Percentiles rank a stretch among this genome's conserved stretches.
These are phyloP conservation scores for rapeseed (Brassica napus) DNA, from an alignment of 345 rosid species.

Conservation along the genomic window DNA sequence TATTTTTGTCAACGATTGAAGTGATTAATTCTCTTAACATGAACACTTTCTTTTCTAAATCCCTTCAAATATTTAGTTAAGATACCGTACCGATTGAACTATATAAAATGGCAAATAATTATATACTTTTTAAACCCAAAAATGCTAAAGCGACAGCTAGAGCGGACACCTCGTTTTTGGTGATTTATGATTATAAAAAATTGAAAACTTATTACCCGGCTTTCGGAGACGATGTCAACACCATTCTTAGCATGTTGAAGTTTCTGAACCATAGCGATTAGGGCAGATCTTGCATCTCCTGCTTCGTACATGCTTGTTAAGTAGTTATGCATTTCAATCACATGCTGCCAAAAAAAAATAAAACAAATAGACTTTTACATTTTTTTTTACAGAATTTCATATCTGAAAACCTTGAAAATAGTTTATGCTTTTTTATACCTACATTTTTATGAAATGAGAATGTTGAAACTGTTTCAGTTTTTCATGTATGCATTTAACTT, in stretches of 20 bases:
- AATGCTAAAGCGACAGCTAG: not conserved
- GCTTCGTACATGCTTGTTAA: conserved; percentile 94
- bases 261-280: conserved; percentile 89
- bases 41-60: not conserved
- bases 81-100: not conserved
- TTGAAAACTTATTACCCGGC: conserved; percentile 62
- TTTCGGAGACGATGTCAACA: conserved; percentile 85
- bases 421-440: not conserved
- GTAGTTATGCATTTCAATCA: conserved; percentile 97
- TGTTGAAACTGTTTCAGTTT: not conserved
- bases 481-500: not conserved
- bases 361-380: not conserved
- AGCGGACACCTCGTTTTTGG: not conserved
- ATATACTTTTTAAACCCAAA: not conserved
- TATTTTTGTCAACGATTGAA: not conserved
- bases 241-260: conserved; percentile 96
- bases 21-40: conserved; percentile 13
- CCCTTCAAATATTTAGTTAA: not conserved
- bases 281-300: conserved; percentile 97
- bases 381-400: not conserved
- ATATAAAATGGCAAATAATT: conserved; percentile 1
- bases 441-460: not conserved
- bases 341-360: conserved; percentile 45
- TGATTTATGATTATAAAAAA: not conserved
- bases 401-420: not conserved